These are phyloP conservation scores for Verbena officinalis DNA, from an alignment of 257 asterid species.

Conservation along the genomic window DNA sequence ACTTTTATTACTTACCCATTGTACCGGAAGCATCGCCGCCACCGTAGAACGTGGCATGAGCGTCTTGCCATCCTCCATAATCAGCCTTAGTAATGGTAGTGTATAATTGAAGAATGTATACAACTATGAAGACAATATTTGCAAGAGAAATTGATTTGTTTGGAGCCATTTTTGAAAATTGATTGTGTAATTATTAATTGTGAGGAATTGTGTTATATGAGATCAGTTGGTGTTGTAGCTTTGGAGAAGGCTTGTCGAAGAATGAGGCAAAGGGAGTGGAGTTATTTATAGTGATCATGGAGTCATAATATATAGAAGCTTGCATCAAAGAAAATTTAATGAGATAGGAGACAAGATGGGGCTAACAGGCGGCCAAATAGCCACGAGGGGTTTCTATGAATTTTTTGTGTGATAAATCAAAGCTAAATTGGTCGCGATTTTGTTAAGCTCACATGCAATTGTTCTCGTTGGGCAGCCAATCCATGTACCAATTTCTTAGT, in stretches of 20 bases:
- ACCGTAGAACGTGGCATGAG: constrained; percentile 59
- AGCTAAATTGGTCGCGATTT: neutral
- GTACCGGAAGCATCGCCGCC: constrained; percentile 61
- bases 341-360: constrained; percentile 21
- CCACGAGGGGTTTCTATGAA: constrained; percentile 24
- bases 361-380: constrained; percentile 28
- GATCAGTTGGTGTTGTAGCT: neutral
- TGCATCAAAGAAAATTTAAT: neutral
- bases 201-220: too few species aligned
- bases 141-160: neutral
- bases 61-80: constrained; percentile 48
- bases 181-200: neutral
- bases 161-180: constrained; percentile 16
- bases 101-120: neutral
- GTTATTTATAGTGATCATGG: constrained; percentile 13
- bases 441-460: constrained; percentile 26
- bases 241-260: neutral
- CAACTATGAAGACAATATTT: constrained; percentile 1
- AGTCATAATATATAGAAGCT: neutral
- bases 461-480: constrained; percentile 25
- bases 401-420: constrained; percentile 10
- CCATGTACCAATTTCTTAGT: neutral
- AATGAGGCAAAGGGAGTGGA: neutral
- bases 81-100: constrained; percentile 17
- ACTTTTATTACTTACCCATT: constrained; percentile 52